These are phyloP conservation scores for Candida silvatica DNA, from an alignment of 805 yeast species.

Conservation along the genomic window DNA sequence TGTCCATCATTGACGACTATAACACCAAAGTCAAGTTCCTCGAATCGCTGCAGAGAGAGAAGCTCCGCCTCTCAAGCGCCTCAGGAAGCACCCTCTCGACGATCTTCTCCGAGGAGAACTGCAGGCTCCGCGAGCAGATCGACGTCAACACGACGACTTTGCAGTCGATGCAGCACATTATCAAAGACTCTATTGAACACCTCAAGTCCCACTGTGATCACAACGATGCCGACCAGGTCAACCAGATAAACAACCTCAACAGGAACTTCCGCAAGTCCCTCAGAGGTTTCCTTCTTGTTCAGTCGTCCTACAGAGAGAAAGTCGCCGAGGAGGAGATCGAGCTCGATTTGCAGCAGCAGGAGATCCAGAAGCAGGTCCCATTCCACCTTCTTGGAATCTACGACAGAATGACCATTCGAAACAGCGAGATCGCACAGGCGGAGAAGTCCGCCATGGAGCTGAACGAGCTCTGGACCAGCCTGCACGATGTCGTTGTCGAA, in stretches of 20 bases:
- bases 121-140: too few relatives aligned
- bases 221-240: constrained; percentile 64
- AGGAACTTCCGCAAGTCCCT: constrained; percentile 72
- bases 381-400: constrained; percentile 60
- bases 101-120: too few relatives aligned
- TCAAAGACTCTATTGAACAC: constrained; percentile 63
- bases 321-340: constrained; percentile 77
- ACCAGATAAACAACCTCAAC: constrained; percentile 82
- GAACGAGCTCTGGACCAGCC: constrained; percentile 83
- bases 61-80: too few relatives aligned
- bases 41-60: too few relatives aligned
- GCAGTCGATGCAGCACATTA: constrained; percentile 41
- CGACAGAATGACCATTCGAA: constrained; percentile 79
- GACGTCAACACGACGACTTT: background rate
- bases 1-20: too few relatives aligned
- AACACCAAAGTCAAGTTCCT: too few relatives aligned
- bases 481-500: constrained; percentile 89
- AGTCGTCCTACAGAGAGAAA: constrained; percentile 63
- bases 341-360: constrained; percentile 60
- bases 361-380: constrained; percentile 33
- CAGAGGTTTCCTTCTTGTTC: constrained; percentile 54
- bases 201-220: constrained; percentile 55
- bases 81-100: too few relatives aligned
- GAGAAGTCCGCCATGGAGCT: constrained; percentile 90
- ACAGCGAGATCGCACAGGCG: constrained; percentile 80